Percentiles rank a stretch among this genome's conserved stretches.
These are phyloP conservation scores for Ocimum tenuiflorum DNA, from an alignment of 257 asterid species.

Conservation along the genomic window DNA sequence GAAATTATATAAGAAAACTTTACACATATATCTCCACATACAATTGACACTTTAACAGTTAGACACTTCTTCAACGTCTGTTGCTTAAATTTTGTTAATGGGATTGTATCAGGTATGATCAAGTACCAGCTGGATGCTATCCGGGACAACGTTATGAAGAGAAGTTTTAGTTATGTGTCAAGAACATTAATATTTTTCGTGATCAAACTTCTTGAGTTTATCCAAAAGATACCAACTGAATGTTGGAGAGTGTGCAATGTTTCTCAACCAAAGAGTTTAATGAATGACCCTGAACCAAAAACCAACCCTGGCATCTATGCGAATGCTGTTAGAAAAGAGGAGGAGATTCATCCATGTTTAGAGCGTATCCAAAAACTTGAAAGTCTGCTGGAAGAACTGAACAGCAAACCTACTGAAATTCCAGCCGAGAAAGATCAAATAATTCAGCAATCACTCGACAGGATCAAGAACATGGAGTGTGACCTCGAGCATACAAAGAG, in stretches of 20 bases:
- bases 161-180: slow-evolving; percentile 41
- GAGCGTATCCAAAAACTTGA: slow-evolving; percentile 76
- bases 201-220: slow-evolving; percentile 29
- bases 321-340: slow-evolving; percentile 29
- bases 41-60: neutral
- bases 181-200: slow-evolving; percentile 39
- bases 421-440: slow-evolving; percentile 83
- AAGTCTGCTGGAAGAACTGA: slow-evolving; percentile 60
- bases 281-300: slow-evolving; percentile 29
- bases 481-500: slow-evolving; percentile 85
- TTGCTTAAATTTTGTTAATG: neutral
- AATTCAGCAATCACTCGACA: slow-evolving; percentile 70
- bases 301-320: slow-evolving; percentile 18
- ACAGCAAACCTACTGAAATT: slow-evolving; percentile 67
- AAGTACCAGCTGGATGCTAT: slow-evolving; percentile 34
- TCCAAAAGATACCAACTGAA: slow-evolving; percentile 38
- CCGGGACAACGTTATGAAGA: slow-evolving; percentile 50
- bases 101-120: slow-evolving; percentile 39
- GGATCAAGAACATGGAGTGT: slow-evolving; percentile 72
- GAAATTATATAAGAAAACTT: neutral
- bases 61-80: too few species aligned
- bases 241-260: slow-evolving; percentile 42
- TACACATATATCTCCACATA: neutral
- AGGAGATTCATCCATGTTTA: slow-evolving; percentile 50
- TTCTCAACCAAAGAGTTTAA: slow-evolving; percentile 34